Evolutionary conservation across 768 basidiomycete species (phyloP), one percentile per base, ranked within the genome.

Genomic region (Mycena galericulata): DNA sequence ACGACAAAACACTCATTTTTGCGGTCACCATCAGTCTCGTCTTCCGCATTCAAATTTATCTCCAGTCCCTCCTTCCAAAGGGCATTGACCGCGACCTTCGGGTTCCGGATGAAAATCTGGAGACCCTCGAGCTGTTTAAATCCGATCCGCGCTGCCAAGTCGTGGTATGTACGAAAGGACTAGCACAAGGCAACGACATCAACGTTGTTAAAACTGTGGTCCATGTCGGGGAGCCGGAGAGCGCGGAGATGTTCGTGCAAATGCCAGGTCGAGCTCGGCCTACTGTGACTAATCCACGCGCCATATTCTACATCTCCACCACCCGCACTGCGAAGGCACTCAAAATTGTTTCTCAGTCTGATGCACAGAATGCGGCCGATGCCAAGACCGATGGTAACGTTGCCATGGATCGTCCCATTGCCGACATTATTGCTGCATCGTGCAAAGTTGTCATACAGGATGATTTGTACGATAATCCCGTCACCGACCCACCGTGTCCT

Each of bases 21-120:
- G n/a, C n/a, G n/a, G n/a, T n/a, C n/a, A n/a, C 78, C 1, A 76
- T 79, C 30, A 11, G 50, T 0, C 70, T 77, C 1, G 74, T 72
- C 6, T 74, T 73, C 40, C 63, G 63, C 2, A 20, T 65, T 12
- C 55, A 55, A 22, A 34, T 27, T 1, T 41, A 65, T n/a, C n/a
- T n/a, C 38, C 22, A n/a, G 2, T 26, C 26, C 3, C 22, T 65
- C n/a, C n/a, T n/a, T n/a, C n/a, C 24, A 47, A 55, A 11, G 36
- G 43, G 32, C n/a, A n/a, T n/a, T n/a, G n/a, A n/a, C n/a, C n/a
- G n/a, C n/a, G n/a, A n/a, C n/a, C n/a, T n/a, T n/a, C n/a, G n/a
- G n/a, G n/a, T n/a, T n/a, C 43, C 62, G 0, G 62, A 64, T 6
- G 51, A 46, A 5, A 64, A 64, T 15, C 20, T 40, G 1, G 34